Percentiles rank a stretch among this genome's conserved stretches.
These are phyloP conservation scores for Penicillium psychrosexuale DNA, from an alignment of 2,329 filamentous ascomycete genomes.

Conservation along the genomic window DNA sequence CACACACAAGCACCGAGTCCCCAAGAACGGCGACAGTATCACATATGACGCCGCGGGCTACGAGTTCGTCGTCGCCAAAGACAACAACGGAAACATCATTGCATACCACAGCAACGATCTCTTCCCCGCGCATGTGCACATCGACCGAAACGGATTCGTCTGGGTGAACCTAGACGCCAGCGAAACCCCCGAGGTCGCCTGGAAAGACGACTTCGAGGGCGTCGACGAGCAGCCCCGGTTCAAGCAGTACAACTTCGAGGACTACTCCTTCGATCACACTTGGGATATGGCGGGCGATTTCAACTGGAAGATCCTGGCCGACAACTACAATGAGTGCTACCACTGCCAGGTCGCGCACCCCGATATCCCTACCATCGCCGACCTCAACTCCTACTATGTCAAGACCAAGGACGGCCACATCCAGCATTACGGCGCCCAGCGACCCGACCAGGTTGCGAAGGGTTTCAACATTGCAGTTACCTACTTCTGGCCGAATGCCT, in stretches of 20 bases:
- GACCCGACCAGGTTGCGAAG: constrained; percentile 21
- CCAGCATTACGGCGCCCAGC: constrained; percentile 45
- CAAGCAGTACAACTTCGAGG: constrained; percentile 50
- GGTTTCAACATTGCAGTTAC: constrained; percentile 26
- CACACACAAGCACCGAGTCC: constrained; percentile 45
- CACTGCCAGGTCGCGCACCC: constrained; percentile 28
- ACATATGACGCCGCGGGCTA: constrained; percentile 55
- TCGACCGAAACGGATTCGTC: constrained; percentile 56
- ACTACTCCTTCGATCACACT: constrained; percentile 58
- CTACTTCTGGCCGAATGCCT: constrained; percentile 38
- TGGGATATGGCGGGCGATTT: constrained; percentile 59
- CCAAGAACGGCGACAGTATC: constrained; percentile 55
- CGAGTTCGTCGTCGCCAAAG: constrained; percentile 52
- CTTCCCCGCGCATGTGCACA: constrained; percentile 53
- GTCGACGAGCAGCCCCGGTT: constrained; percentile 51
- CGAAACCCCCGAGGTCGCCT: constrained; percentile 48
- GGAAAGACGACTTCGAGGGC: constrained; percentile 54
- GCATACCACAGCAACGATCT: constrained; percentile 51
- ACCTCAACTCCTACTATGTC: constrained; percentile 55
- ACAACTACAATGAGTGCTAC: constrained; percentile 60
- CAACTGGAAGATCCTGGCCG: constrained; percentile 61
- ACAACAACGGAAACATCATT: constrained; percentile 53
- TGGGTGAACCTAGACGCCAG: constrained; percentile 57
- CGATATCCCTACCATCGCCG: constrained; percentile 44
- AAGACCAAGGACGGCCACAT: constrained; percentile 50